Conservation (phyloP, 768 basidiomycete species). For the Boletus pseudopeckii region DNA sequence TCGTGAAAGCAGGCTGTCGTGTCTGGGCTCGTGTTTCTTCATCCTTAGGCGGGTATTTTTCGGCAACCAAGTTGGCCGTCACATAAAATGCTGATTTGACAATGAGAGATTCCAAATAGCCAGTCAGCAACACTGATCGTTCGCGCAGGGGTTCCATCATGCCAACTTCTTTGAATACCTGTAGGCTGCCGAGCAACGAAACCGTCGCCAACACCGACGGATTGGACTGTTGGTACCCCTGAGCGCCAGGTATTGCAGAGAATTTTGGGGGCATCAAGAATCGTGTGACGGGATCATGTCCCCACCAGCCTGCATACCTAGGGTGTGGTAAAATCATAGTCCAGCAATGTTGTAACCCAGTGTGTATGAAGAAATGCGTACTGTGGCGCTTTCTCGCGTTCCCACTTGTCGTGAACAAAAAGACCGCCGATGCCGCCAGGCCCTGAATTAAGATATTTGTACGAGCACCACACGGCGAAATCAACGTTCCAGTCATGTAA, state of each 20-base stretch:
- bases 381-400: constrained; percentile 59
- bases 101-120: constrained; percentile 63
- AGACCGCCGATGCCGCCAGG: constrained; percentile 97
- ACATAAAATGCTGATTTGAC: constrained; percentile 62
- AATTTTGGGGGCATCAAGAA: constrained; percentile 89
- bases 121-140: constrained; percentile 71
- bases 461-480: constrained; percentile 98
- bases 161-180: constrained; percentile 74
- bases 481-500: constrained; percentile 95
- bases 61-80: constrained; percentile 34
- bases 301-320: constrained; percentile 98
- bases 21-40: constrained; percentile 13
- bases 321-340: constrained; percentile 11
- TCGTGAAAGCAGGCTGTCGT: constrained; percentile 65
- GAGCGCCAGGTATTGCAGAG: constrained; percentile 82
- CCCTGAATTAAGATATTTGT: constrained; percentile 96
- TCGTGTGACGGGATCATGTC: constrained; percentile 81
- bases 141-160: constrained; percentile 67
- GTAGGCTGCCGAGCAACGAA: constrained; percentile 78
- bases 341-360: constrained; percentile 2
- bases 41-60: constrained; percentile 25
- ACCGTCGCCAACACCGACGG: constrained; percentile 79
- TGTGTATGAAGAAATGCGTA: constrained; percentile 34
- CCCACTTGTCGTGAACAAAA: constrained; percentile 84
- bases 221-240: constrained; percentile 96